Evolutionary conservation across 2,329 filamentous ascomycete species (phyloP), one percentile per base, ranked within the genome.

Genomic region (Cordyceps fumosorosea): DNA sequence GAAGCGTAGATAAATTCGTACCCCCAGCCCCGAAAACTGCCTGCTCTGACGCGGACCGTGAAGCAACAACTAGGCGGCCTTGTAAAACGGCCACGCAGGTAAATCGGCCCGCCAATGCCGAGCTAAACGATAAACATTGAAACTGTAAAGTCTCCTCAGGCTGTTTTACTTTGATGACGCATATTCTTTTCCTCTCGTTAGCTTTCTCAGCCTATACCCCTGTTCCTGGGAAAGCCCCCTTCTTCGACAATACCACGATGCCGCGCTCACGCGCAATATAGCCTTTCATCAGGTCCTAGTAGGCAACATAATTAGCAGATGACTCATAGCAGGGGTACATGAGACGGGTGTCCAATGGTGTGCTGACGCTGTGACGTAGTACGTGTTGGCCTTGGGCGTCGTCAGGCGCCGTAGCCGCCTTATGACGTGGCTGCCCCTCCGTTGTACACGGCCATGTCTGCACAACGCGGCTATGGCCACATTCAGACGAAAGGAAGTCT

Each of bases 181-280:
- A 45, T 20, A 22, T 12, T 45, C 40, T 45, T 7, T 29, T 4
- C 29, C 29, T 16, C 51, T 34, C 26, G n/a, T 53, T 12, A 32
- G 22, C 42, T 14, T 56, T 16, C 34, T 8, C 5, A 50, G 34
- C 47, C 60, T 74, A 88, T 54, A 88, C 76, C 20, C 90, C 90
- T 26, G 96, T 98, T 26, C 93, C 93, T 0, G 96, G 95, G 71
- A 99, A 99, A 2, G 95, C 93, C 47, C 90, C 91, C 63, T 84
- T 89, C 75, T 97, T 98, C 74, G 91, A 97, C 62, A 99, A 78
- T 22, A 99, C 95, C 32, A 99, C 89, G 67, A 93, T 93, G 40
- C 89, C 89, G 67, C 90, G 86, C 68, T 96, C 93, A 60, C 93
- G 89, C 37, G 93, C 89, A 67, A 99, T 99, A 76, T 99, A 99